Evolutionary conservation across 1,139 yeast genomes (phyloP), one percentile per base, ranked within the genome.

Genomic region (Scheffersomyces stambukii): DNA sequence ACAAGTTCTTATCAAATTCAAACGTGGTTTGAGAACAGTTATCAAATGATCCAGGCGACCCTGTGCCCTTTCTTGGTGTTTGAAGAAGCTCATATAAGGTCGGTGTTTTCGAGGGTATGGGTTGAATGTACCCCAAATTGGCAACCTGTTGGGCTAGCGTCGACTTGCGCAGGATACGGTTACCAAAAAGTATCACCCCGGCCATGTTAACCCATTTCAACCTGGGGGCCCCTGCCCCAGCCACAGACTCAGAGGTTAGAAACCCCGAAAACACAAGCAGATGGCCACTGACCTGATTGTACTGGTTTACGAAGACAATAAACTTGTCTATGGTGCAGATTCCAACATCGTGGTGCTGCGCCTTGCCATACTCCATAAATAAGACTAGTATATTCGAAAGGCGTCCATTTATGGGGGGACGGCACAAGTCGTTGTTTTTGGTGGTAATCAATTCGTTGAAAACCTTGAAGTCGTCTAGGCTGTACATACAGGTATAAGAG

Each of bases 231-330:
- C 34, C 31, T 11, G 25, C 13, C 17, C 13, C 17, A 16, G 33
- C 28, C 5, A 32, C 22, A 14, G 37, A 32, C 6, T 18, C 20
- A 6, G n/a, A n/a, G 12, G 30, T 15, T 13, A 39, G 27, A 4
- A 26, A 22, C n/a, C 24, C 21, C 9, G 20, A 24, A 8, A 51
- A 36, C 11, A 35, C 40, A 22, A 58, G 39, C 16, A 54, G 42
- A 7, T 36, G 29, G 1, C 49, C 57, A 27, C 60, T 49, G 8
- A 60, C 30, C 2, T 24, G 37, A 28, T 57, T 57, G 32, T 59
- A 57, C 3, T 41, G 39, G 4, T 23, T 25, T 8, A 60, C 25
- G 22, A 36, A 46, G 2, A 25, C 32, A 2, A 21, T 17, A 28
- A 59, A 55, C 6, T 31, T 40, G 2, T 23, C 29, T n/a, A 31